A percentile compares a stretch with the other conserved stretches of the same genome.
Evolutionary conservation across 2,329 filamentous ascomycete species (phyloP).

Genomic region (Paraphaeosphaeria minitans): DNA sequence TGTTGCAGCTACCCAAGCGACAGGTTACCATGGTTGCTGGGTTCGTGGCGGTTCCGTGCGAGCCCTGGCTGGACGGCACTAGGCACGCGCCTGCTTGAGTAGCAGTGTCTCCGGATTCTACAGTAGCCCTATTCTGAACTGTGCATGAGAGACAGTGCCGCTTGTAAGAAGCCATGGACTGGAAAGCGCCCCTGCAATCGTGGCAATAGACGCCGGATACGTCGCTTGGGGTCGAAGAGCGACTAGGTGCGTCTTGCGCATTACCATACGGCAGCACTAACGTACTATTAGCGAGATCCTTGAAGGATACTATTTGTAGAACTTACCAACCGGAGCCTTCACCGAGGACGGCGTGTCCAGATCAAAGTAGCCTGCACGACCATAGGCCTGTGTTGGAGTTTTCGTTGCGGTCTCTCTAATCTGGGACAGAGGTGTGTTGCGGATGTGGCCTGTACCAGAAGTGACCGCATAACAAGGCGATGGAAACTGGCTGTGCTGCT

Average conservation of each 20-base stretch:
- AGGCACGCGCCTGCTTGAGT: neutral
- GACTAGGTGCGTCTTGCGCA: neutral
- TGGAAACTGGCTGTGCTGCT: slow-evolving; percentile 18
- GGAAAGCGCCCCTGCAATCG: slow-evolving; percentile 29
- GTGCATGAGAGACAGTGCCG: slow-evolving; percentile 33
- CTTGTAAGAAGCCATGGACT: slow-evolving; percentile 18
- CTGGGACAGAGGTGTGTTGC: neutral
- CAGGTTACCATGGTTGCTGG: neutral
- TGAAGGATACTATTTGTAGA: neutral
- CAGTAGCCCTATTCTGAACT: neutral
- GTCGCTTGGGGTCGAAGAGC: slow-evolving; percentile 16
- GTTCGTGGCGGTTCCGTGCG: neutral
- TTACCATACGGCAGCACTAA: neutral
- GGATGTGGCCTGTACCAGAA: slow-evolving; percentile 13
- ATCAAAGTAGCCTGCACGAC: slow-evolving; percentile 14
- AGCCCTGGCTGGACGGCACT: neutral
- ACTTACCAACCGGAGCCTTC: neutral
- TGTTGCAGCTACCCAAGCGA: neutral
- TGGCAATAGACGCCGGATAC: slow-evolving; percentile 18
- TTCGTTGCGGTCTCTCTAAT: too few species aligned
- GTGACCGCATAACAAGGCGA: slow-evolving; percentile 12
- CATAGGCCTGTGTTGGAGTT: too few species aligned
- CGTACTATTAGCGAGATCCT: neutral
- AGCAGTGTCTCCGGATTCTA: neutral
- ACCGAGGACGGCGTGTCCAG: slow-evolving; percentile 9